Evolutionary conservation across 176 grass and related monocot species (phyloP).

Genomic region (Carex kokanica): DNA sequence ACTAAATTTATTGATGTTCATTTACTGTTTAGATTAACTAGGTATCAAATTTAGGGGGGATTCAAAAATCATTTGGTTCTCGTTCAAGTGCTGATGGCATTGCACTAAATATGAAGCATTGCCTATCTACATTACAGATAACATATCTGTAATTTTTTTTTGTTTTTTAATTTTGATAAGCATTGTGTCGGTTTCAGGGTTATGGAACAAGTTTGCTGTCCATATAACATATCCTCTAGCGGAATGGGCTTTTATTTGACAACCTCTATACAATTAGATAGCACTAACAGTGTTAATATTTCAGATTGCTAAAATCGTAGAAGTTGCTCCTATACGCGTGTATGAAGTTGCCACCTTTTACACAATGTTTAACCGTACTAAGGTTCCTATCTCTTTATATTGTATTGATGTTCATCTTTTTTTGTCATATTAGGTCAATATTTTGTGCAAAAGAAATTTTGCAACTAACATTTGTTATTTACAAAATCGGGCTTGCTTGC

Average conservation of each 20-base stretch:
- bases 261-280: not conserved
- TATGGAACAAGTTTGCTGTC: not conserved
- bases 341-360: slow-evolving; percentile 99
- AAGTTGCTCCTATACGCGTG: slow-evolving; percentile 86
- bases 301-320: slow-evolving; percentile 84
- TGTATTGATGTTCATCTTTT: not conserved
- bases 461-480: not conserved
- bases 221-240: not conserved
- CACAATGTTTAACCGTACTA: slow-evolving; percentile 89
- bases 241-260: too few species aligned
- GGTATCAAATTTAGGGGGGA: not conserved
- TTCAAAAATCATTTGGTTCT: not conserved
- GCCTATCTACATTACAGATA: not conserved
- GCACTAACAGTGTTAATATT: slow-evolving; percentile 27
- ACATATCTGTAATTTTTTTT: not conserved
- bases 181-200: not conserved
- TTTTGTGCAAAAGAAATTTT: not conserved
- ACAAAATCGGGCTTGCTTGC: not conserved
- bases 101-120: not conserved
- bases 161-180: not conserved
- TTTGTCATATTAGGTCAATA: not conserved
- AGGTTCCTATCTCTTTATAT: slow-evolving; percentile 45
- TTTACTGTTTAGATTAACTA: not conserved
- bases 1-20: too few species aligned
- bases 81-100: not conserved